Conservation (phyloP, 2,329 filamentous ascomycete species). For the Dichotomopilus funicola region DNA sequence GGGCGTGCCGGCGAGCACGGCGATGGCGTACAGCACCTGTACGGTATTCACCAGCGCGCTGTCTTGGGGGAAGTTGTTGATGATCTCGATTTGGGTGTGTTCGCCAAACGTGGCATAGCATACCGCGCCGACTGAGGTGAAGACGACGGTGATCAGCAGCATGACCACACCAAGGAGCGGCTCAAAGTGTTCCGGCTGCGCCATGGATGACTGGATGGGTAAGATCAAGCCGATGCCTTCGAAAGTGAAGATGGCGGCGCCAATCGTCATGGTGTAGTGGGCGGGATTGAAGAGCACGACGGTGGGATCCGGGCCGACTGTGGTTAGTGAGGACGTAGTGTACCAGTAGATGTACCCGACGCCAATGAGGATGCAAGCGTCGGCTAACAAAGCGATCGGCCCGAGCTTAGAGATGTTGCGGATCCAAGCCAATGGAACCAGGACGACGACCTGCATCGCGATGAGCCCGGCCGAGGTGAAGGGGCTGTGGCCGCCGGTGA, state of each 20-base stretch:
- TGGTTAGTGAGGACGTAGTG: constrained; percentile 52
- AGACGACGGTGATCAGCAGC: constrained; percentile 66
- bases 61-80: constrained; percentile 67
- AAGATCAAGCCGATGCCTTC: constrained; percentile 72
- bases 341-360: constrained; percentile 68
- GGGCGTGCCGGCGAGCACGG: constrained; percentile 65
- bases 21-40: constrained; percentile 67
- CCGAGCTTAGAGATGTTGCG: constrained; percentile 71
- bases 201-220: constrained; percentile 71
- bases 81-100: constrained; percentile 64
- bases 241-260: constrained; percentile 70
- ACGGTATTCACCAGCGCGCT: constrained; percentile 68
- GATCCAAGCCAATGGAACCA: constrained; percentile 63
- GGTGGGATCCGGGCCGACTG: constrained; percentile 50
- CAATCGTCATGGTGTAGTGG: constrained; percentile 64
- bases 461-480: constrained; percentile 55
- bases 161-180: constrained; percentile 62
- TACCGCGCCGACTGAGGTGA: constrained; percentile 64
- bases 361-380: constrained; percentile 65
- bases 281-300: constrained; percentile 65
- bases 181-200: constrained; percentile 60
- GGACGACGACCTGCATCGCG: constrained; percentile 55
- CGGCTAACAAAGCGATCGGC: constrained; percentile 60
- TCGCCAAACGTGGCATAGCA: constrained; percentile 70
- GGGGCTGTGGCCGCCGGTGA: constrained; percentile 43